A percentile compares a stretch with the other conserved stretches of the same genome.
phyloP scores from a whole-genome alignment of 352 stramenopile genomes.

The Phytophthora agathidicida region DNA sequence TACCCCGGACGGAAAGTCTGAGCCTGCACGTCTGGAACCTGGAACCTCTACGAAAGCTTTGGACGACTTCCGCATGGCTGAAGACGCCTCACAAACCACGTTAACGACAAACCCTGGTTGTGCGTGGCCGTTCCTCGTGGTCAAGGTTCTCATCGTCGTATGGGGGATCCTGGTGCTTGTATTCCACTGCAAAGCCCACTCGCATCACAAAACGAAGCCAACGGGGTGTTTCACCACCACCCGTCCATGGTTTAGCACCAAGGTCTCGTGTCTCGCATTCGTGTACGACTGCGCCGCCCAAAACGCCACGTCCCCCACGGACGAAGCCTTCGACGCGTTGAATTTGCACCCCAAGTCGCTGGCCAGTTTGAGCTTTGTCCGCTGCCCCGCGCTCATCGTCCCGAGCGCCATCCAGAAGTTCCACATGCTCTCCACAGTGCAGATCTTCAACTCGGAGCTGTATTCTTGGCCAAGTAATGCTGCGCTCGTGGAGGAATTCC shows the following conservation, averaged over 20 bases:
- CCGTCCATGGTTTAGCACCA: slow-evolving; percentile 28
- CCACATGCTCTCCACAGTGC: slow-evolving; percentile 14
- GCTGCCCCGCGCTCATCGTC: slow-evolving; percentile 21
- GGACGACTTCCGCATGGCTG: slow-evolving; percentile 8
- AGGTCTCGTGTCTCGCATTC: slow-evolving; percentile 25
- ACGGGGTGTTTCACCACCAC: slow-evolving; percentile 20
- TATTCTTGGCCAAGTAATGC: slow-evolving; percentile 19
- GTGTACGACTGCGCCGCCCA: slow-evolving; percentile 24
- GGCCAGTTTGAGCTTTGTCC: slow-evolving; percentile 22
- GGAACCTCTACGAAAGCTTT: slow-evolving; percentile 14
- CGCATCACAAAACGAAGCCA: slow-evolving; percentile 17
- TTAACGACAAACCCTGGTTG: slow-evolving; percentile 1
- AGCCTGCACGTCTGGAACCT: slow-evolving; percentile 10
- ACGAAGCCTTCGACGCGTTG: slow-evolving; percentile 17
- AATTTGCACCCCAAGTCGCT: slow-evolving; percentile 20
- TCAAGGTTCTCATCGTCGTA: slow-evolving; percentile 18
- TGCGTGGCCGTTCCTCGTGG: slow-evolving; percentile 7
- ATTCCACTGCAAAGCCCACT: slow-evolving; percentile 26
- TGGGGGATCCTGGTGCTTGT: slow-evolving; percentile 24
- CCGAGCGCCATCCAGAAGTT: slow-evolving; percentile 23
- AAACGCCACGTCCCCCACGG: slow-evolving; percentile 13
- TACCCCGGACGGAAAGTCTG: not conserved
- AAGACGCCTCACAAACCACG: not conserved
- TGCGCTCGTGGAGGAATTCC: slow-evolving; percentile 15
- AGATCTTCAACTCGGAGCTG: slow-evolving; percentile 26